Conservation (phyloP, 192 early-diverging fungal species). For the Allomyces javanicus region DNA sequence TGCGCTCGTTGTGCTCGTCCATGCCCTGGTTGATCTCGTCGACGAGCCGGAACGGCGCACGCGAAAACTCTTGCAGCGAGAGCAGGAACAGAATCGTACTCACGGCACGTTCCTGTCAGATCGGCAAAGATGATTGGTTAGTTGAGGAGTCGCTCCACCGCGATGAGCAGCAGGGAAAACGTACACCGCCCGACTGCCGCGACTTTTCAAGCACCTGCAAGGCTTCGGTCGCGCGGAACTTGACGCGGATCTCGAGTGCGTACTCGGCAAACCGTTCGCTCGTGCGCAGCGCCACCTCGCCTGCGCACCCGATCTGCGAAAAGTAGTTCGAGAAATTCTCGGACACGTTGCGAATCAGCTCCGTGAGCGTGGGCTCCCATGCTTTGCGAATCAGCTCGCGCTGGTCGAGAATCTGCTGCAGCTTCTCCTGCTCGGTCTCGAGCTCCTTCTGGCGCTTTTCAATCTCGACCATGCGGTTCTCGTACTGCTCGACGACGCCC, state of each 20-base stretch:
- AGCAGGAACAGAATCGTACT: slow-evolving; percentile 91
- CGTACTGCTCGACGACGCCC: slow-evolving; percentile 42
- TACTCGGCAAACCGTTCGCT: slow-evolving; percentile 76
- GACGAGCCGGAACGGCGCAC: slow-evolving; percentile 87
- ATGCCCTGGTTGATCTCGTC: slow-evolving; percentile 99
- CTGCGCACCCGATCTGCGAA: slow-evolving; percentile 54
- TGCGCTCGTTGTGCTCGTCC: slow-evolving; percentile 89
- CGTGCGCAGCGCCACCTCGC: slow-evolving; percentile 41
- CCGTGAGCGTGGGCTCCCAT: not conserved
- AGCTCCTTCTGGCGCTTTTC: slow-evolving; percentile 16
- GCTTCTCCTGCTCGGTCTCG: slow-evolving; percentile 15
- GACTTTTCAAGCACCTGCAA: slow-evolving; percentile 67
- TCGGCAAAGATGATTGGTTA: not conserved
- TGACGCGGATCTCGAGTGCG: slow-evolving; percentile 87
- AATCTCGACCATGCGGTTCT: slow-evolving; percentile 38
- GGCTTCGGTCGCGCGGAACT: slow-evolving; percentile 69
- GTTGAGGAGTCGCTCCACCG: not conserved
- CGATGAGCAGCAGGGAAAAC: slow-evolving; percentile 5
- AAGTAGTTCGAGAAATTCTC: slow-evolving; percentile 47
- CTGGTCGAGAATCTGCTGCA: slow-evolving; percentile 8
- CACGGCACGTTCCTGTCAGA: slow-evolving; percentile 64
- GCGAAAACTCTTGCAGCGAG: slow-evolving; percentile 71
- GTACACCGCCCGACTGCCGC: slow-evolving; percentile 83
- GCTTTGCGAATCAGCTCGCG: slow-evolving; percentile 3
- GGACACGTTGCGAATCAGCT: slow-evolving; percentile 15